A percentile compares a stretch with the other conserved stretches of the same genome.
Evolutionary conservation across 495 filamentous ascomycete genomes (phyloP).

Genomic region (Penicillium cinerascens): DNA sequence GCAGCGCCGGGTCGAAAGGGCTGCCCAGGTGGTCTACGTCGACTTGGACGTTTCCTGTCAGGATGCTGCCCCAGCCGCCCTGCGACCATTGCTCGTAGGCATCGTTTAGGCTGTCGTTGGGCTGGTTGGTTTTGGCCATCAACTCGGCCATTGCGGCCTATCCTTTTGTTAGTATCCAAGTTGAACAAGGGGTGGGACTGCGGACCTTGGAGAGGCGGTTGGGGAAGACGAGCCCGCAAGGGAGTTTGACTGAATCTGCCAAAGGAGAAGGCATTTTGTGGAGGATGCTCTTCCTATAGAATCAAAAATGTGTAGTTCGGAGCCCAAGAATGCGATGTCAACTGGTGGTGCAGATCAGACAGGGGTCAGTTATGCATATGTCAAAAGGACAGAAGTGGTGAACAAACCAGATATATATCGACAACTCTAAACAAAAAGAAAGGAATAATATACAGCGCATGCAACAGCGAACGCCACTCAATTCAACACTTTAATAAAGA

Average conservation of each 20-base stretch:
- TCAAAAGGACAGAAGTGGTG: background rate
- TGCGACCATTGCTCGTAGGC: slow-evolving; percentile 49
- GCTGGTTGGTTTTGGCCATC: slow-evolving; percentile 32
- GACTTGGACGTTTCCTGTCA: slow-evolving; percentile 56
- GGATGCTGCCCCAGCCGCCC: slow-evolving; percentile 48
- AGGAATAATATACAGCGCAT: background rate
- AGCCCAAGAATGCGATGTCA: background rate
- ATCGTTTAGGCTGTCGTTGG: slow-evolving; percentile 30
- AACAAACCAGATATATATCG: background rate
- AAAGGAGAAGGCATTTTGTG: slow-evolving; percentile 31
- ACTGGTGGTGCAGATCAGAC: background rate
- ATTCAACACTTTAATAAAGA: background rate
- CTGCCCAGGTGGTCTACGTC: slow-evolving; percentile 49
- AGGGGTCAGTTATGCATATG: background rate
- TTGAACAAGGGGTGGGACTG: background rate
- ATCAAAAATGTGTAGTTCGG: background rate
- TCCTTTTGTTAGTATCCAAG: background rate
- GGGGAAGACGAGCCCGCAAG: slow-evolving; percentile 48
- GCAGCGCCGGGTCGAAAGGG: slow-evolving; percentile 40
- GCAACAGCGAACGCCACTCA: background rate
- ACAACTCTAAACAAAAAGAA: background rate
- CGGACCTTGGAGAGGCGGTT: slow-evolving; percentile 53
- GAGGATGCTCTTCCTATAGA: background rate
- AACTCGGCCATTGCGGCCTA: slow-evolving; percentile 51
- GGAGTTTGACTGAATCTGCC: slow-evolving; percentile 44